A percentile compares a stretch with the other conserved stretches of the same genome.
phyloP scores from a whole-genome alignment of 257 asterid species.

The Solanum virginianum region DNA sequence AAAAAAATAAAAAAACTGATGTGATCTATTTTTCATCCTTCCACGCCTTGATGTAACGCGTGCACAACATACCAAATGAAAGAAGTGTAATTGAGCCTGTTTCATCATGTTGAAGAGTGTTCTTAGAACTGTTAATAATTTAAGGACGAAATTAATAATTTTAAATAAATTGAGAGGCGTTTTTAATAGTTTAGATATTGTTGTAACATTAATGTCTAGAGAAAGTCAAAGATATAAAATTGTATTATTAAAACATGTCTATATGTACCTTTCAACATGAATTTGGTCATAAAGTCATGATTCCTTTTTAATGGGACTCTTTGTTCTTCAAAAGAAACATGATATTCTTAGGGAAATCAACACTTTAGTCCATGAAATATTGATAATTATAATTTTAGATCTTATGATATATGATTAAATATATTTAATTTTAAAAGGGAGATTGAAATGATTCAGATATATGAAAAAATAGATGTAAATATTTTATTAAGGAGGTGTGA shows the following conservation, averaged over 20 bases:
- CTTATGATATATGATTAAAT: background rate
- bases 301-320: background rate
- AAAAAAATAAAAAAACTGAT: too few relatives aligned
- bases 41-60: too few relatives aligned
- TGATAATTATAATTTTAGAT: background rate
- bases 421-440: background rate
- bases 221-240: background rate
- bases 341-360: background rate
- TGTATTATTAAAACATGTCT: background rate
- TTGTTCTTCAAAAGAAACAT: background rate
- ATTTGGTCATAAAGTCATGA: background rate
- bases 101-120: too few relatives aligned
- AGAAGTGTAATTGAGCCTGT: too few relatives aligned
- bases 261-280: background rate
- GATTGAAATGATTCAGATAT: too few relatives aligned
- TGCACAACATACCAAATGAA: too few relatives aligned
- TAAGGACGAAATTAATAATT: too few relatives aligned
- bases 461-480: background rate
- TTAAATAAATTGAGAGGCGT: too few relatives aligned
- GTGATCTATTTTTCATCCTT: too few relatives aligned
- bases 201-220: background rate
- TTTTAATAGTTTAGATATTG: too few relatives aligned
- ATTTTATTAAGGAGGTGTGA: background rate
- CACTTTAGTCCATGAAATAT: background rate
- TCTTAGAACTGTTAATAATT: too few relatives aligned